phyloP scores from a whole-genome alignment of 139 green algal species.

The Chloropicon primus region DNA sequence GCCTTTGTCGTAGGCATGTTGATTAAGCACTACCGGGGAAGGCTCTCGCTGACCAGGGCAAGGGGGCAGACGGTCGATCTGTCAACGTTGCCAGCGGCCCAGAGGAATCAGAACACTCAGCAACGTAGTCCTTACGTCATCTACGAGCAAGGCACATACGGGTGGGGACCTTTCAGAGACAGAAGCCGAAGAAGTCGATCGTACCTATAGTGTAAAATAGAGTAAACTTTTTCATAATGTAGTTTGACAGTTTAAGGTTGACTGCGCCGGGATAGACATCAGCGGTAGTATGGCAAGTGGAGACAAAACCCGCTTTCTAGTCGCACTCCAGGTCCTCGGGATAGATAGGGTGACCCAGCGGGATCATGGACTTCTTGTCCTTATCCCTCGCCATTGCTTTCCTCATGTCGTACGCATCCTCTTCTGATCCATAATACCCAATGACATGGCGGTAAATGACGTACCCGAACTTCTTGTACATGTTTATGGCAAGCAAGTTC shows the following conservation, averaged over 20 bases:
- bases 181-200: not conserved
- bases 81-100: not conserved
- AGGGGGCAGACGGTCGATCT: not conserved
- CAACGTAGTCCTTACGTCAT: not conserved
- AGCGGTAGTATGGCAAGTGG: too few relatives aligned
- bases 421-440: slow-evolving; percentile 79
- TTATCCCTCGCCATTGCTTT: slow-evolving; percentile 88
- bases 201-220: too few relatives aligned
- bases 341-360: slow-evolving; percentile 42
- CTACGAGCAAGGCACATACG: not conserved
- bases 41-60: not conserved
- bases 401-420: slow-evolving; percentile 94
- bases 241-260: too few relatives aligned
- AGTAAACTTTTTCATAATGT: not conserved
- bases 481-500: slow-evolving; percentile 78
- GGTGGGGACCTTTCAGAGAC: not conserved
- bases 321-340: slow-evolving; percentile 79
- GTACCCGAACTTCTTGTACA: slow-evolving; percentile 92
- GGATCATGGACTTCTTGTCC: slow-evolving; percentile 55
- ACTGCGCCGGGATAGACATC: too few relatives aligned
- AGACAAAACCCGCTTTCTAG: not conserved
- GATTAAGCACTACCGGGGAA: not conserved
- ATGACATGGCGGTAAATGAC: slow-evolving; percentile 73
- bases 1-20: not conserved
- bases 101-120: not conserved